phyloP scores from a whole-genome alignment of 2,329 filamentous ascomycete genomes.

The Tolypocladium sp. region DNA sequence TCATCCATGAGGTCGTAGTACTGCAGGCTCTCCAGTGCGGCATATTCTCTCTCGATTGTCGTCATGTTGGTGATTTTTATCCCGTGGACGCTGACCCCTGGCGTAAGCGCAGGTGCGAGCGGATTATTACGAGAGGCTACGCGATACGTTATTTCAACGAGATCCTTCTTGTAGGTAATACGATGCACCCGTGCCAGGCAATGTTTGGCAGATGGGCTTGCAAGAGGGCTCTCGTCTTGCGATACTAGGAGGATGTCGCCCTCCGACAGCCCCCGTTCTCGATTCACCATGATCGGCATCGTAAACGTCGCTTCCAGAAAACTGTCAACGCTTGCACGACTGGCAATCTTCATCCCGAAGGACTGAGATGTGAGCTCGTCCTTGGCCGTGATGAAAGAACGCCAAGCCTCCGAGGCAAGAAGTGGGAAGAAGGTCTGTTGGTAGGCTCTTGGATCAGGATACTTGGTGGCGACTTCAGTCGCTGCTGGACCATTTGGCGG shows the following conservation, averaged over 20 bases:
- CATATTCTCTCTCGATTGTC: conserved; percentile 91
- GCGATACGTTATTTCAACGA: conserved; percentile 78
- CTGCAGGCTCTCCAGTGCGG: conserved; percentile 78
- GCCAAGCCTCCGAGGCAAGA: conserved; percentile 89
- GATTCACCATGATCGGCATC: conserved; percentile 61
- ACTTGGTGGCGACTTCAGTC: conserved; percentile 67
- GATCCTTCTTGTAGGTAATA: conserved; percentile 70
- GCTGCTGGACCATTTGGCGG: conserved; percentile 72
- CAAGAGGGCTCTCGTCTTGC: conserved; percentile 60
- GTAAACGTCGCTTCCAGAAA: conserved; percentile 87
- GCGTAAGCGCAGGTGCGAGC: conserved; percentile 53
- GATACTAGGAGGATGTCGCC: conserved; percentile 87
- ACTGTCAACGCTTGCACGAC: conserved; percentile 81
- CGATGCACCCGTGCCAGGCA: conserved; percentile 80
- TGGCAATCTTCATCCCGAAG: conserved; percentile 82
- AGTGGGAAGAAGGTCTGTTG: conserved; percentile 85
- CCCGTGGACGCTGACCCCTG: conserved; percentile 61
- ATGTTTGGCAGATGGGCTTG: conserved; percentile 56
- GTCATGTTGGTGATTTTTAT: conserved; percentile 88
- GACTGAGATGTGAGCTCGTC: conserved; percentile 74
- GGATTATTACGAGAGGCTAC: conserved; percentile 60
- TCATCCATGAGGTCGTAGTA: conserved; percentile 96
- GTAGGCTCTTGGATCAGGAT: conserved; percentile 68
- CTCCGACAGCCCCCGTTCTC: conserved; percentile 65
- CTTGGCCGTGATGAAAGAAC: conserved; percentile 80